A percentile compares a stretch with the other conserved stretches of the same genome.
Conservation (phyloP, 2,329 filamentous ascomycete species). For the Ceratocystis colombiana region DNA sequence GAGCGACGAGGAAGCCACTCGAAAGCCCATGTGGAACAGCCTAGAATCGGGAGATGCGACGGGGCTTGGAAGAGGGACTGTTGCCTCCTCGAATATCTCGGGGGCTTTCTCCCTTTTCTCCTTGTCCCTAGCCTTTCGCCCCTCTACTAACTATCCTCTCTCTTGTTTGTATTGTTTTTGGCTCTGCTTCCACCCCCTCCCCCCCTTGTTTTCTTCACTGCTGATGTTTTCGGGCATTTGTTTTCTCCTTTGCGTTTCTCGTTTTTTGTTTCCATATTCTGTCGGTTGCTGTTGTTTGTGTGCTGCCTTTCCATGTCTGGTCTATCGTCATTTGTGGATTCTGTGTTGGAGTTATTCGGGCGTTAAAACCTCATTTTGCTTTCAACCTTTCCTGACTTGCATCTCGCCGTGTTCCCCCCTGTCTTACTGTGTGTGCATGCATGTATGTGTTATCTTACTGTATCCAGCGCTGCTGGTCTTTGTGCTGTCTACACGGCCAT, state of each 20-base stretch:
- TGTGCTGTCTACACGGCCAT: too few species aligned
- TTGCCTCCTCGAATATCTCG: too few species aligned
- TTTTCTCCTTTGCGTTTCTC: constrained; percentile 7
- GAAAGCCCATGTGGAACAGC: not conserved
- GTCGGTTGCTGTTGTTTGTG: constrained; percentile 15
- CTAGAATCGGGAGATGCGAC: not conserved
- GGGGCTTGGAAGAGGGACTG: too few species aligned
- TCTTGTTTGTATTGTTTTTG: too few species aligned
- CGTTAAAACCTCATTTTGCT: constrained; percentile 16
- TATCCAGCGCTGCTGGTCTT: not conserved
- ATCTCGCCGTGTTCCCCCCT: not conserved
- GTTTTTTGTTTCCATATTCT: constrained; percentile 12
- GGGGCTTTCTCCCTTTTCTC: too few species aligned
- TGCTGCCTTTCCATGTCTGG: constrained; percentile 10
- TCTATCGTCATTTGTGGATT: constrained; percentile 15
- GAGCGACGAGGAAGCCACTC: not conserved
- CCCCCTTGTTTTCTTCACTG: not conserved
- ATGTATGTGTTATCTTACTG: not conserved
- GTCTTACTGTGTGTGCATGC: not conserved
- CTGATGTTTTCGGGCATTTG: constrained; percentile 8
- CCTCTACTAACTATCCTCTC: too few species aligned
- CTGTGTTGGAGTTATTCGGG: constrained; percentile 10
- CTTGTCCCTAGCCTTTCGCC: too few species aligned
- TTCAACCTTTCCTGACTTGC: constrained; percentile 7
- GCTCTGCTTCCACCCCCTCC: not conserved